These are phyloP conservation scores for Magnusiomyces magnusii DNA, from an alignment of 1,139 yeast genomes.

Conservation along the genomic window DNA sequence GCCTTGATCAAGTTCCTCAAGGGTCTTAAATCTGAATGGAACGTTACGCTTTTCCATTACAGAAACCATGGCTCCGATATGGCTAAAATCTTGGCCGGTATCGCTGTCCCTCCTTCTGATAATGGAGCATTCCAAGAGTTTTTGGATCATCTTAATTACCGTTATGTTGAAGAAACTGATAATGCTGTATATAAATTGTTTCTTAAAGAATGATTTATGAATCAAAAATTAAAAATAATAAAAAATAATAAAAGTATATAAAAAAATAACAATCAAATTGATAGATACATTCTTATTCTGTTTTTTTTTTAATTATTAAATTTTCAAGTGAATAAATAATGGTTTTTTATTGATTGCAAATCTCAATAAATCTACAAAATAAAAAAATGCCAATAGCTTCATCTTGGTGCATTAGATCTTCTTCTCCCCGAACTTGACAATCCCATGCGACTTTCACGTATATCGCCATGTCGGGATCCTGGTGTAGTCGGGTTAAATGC, in stretches of 20 bases:
- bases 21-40: conserved; percentile 73
- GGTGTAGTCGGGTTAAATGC: background rate
- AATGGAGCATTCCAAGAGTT: conserved; percentile 56
- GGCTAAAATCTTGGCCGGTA: conserved; percentile 86
- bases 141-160: conserved; percentile 65
- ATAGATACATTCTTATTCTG: too few relatives aligned
- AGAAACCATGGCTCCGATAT: conserved; percentile 95
- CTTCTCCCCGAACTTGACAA: background rate
- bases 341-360: too few relatives aligned
- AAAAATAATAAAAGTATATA: background rate
- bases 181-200: conserved; percentile 77
- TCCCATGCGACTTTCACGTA: conserved; percentile 15
- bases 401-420: background rate
- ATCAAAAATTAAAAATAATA: too few relatives aligned
- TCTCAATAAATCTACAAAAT: background rate
- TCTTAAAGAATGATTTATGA: conserved; percentile 31
- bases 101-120: conserved; percentile 72
- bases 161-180: conserved; percentile 72
- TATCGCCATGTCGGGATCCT: conserved; percentile 1
- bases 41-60: conserved; percentile 87
- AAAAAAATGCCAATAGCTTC: background rate
- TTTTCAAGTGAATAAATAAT: too few relatives aligned
- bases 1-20: conserved; percentile 76
- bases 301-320: too few relatives aligned
- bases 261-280: background rate